These are phyloP conservation scores for Cercospora sp. DNA, from an alignment of 2,329 filamentous ascomycete species.

Conservation along the genomic window DNA sequence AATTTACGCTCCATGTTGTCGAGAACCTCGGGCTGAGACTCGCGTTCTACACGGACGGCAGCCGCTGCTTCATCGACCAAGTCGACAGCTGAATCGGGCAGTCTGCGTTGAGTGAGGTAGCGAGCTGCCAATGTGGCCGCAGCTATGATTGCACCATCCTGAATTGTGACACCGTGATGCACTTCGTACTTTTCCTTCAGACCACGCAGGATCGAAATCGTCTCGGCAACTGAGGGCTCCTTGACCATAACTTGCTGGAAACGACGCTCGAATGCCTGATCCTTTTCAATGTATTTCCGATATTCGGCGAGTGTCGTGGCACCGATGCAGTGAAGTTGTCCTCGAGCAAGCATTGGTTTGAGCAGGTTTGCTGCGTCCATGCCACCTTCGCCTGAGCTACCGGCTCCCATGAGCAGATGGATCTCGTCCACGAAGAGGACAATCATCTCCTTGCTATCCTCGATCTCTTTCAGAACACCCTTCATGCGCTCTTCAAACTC, in stretches of 20 bases:
- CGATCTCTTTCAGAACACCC: constrained; percentile 94
- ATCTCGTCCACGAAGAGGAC: constrained; percentile 99
- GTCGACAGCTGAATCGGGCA: constrained; percentile 96
- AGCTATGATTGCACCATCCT: constrained; percentile 88
- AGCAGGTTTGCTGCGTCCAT: constrained; percentile 98
- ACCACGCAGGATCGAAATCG: constrained; percentile 95
- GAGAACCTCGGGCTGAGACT: constrained; percentile 93
- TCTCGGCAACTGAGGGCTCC: constrained; percentile 84
- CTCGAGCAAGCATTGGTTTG: constrained; percentile 96
- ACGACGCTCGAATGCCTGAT: constrained; percentile 93
- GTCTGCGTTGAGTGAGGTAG: constrained; percentile 84
- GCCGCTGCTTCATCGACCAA: constrained; percentile 94
- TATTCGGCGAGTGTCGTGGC: constrained; percentile 95
- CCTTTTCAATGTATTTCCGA: constrained; percentile 98
- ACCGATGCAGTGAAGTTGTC: constrained; percentile 96
- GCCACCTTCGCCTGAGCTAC: constrained; percentile 88
- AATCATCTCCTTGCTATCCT: constrained; percentile 92
- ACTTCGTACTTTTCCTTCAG: constrained; percentile 98
- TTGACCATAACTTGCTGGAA: constrained; percentile 99
- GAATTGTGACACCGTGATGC: constrained; percentile 95
- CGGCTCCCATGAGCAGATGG: constrained; percentile 96
- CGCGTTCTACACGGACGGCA: constrained; percentile 90
- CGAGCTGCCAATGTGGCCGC: constrained; percentile 88
- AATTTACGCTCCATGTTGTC: constrained; percentile 90
- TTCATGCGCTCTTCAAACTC: constrained; percentile 99